phyloP scores from a whole-genome alignment of 2,329 filamentous ascomycete species.

The Thelonectria rubi region DNA sequence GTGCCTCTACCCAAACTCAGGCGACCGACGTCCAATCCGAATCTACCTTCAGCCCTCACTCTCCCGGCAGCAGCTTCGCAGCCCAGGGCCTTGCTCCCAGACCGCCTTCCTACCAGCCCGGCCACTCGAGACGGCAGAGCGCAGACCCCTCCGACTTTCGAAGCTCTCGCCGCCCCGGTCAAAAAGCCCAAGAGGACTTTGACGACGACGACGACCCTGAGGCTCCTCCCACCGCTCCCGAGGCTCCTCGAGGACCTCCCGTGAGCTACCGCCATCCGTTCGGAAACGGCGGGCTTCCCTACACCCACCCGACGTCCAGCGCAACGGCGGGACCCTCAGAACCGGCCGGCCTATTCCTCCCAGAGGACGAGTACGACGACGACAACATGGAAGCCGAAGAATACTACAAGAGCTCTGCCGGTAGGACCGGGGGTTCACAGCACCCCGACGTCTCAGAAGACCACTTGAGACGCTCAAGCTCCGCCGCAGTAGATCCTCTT shows the following conservation, averaged over 20 bases:
- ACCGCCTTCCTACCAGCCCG: slow-evolving; percentile 65
- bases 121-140: slow-evolving; percentile 51
- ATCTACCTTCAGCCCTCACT: slow-evolving; percentile 67
- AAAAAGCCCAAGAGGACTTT: slow-evolving; percentile 50
- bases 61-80: slow-evolving; percentile 60
- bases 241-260: slow-evolving; percentile 68
- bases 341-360: slow-evolving; percentile 16
- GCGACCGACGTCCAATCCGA: slow-evolving; percentile 64
- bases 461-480: slow-evolving; percentile 35
- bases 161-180: slow-evolving; percentile 52
- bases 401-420: slow-evolving; percentile 38
- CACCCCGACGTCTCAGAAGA: slow-evolving; percentile 34
- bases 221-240: slow-evolving; percentile 63
- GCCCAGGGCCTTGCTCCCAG: slow-evolving; percentile 65
- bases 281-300: slow-evolving; percentile 40
- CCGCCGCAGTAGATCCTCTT: slow-evolving; percentile 33
- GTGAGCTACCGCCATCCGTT: slow-evolving; percentile 64
- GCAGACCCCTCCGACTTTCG: slow-evolving; percentile 53
- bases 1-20: slow-evolving; percentile 64
- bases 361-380: slow-evolving; percentile 28
- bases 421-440: slow-evolving; percentile 32
- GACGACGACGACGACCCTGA: slow-evolving; percentile 50
- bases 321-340: slow-evolving; percentile 20
- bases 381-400: slow-evolving; percentile 42
- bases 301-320: slow-evolving; percentile 34